phyloP scores from a whole-genome alignment of 495 filamentous ascomycete genomes.

The Xylaria castorea region DNA sequence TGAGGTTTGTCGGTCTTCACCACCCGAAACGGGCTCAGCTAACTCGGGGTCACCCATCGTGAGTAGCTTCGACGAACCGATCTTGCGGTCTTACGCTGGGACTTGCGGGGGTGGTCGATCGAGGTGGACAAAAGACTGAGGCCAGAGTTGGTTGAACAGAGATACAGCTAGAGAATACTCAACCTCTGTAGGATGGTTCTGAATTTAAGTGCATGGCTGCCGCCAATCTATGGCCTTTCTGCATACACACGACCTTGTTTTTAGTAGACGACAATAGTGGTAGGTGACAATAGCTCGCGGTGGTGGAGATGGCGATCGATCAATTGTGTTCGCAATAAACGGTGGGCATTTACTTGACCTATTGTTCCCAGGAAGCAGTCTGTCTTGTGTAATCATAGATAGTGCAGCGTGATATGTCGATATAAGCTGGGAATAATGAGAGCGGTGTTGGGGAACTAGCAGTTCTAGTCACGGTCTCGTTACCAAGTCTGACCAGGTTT shows the following conservation, averaged over 20 bases:
- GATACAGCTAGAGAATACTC: not conserved
- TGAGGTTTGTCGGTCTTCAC: slow-evolving; percentile 30
- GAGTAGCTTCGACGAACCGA: not conserved
- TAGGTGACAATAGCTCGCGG: not conserved
- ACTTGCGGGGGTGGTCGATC: not conserved
- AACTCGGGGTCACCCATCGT: slow-evolving; percentile 37
- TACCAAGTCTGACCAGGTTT: not conserved
- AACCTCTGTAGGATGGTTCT: not conserved
- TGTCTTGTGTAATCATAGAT: not conserved
- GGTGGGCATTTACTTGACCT: not conserved
- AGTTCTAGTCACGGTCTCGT: not conserved
- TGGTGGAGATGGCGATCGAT: not conserved
- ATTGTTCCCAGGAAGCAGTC: not conserved
- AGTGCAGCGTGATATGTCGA: not conserved
- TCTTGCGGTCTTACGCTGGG: not conserved
- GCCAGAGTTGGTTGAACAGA: not conserved
- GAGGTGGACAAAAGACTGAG: not conserved
- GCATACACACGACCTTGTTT: not conserved
- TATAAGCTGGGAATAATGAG: not conserved
- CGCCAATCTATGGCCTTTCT: not conserved
- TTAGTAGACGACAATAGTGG: not conserved
- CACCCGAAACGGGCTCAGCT: slow-evolving; percentile 32
- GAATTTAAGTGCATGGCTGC: slow-evolving; percentile 9
- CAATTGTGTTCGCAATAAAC: not conserved
- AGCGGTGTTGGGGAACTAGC: not conserved